These are phyloP conservation scores for Bipolaris gigantea DNA, from an alignment of 2,329 filamentous ascomycete species.

Conservation along the genomic window DNA sequence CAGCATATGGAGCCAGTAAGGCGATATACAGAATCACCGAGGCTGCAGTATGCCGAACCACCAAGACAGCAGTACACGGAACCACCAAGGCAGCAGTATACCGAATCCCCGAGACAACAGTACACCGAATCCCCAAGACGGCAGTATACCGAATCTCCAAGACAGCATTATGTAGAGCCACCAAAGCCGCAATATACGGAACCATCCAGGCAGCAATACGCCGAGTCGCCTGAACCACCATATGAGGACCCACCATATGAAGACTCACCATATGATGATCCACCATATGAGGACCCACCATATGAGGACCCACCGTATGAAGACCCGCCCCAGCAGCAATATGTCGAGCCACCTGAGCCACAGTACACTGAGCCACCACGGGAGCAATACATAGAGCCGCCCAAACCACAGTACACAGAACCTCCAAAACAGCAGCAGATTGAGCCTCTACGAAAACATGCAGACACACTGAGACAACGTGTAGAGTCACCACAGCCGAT, in stretches of 20 bases:
- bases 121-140: background rate
- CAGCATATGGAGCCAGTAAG: constrained; percentile 6
- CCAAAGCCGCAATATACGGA: background rate
- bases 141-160: background rate
- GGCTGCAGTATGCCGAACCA: constrained; percentile 5
- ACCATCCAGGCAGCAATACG: too few species aligned
- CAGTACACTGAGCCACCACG: background rate
- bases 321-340: background rate
- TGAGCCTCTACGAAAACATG: constrained; percentile 3
- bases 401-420: background rate
- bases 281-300: background rate
- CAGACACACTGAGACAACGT: constrained; percentile 10
- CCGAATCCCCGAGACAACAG: too few species aligned
- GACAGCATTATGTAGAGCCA: background rate
- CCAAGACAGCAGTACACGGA: constrained; percentile 3
- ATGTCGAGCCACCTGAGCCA: background rate
- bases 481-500: constrained; percentile 9
- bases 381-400: background rate
- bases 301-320: background rate
- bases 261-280: background rate
- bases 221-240: too few species aligned
- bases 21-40: constrained; percentile 5
- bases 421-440: constrained; percentile 7
- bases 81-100: background rate
- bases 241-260: background rate